Evolutionary conservation across 169 alveolate species (phyloP).

Genomic region (Eimeria brunetti): DNA sequence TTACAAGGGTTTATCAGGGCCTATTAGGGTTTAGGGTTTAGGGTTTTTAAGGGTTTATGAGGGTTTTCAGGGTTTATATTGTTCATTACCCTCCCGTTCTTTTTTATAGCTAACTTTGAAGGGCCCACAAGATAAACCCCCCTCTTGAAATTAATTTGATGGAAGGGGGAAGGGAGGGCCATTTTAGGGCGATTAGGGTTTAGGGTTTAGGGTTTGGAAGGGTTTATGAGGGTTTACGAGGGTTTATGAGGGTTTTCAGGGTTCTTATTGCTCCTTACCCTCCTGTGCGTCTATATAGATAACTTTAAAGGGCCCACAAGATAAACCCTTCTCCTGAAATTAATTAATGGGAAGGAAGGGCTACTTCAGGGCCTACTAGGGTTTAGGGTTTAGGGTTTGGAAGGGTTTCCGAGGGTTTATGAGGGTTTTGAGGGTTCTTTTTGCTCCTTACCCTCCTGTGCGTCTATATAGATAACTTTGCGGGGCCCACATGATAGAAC

Average conservation of each 20-base stretch:
- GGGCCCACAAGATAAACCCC: conserved; percentile 42
- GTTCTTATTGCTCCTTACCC: conserved; percentile 20
- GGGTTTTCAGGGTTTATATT: background rate
- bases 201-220: conserved; percentile 30
- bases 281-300: conserved; percentile 62
- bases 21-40: conserved; percentile 19
- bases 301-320: conserved; percentile 70
- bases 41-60: background rate
- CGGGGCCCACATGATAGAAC: conserved; percentile 63
- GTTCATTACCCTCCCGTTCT: conserved; percentile 29
- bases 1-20: background rate
- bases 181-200: background rate
- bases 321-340: background rate
- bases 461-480: conserved; percentile 72
- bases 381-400: background rate
- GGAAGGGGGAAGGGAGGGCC: background rate
- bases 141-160: background rate
- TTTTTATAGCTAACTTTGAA: conserved; percentile 55
- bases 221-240: too few relatives aligned
- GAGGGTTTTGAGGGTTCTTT: too few relatives aligned
- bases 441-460: conserved; percentile 61
- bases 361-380: too few relatives aligned
- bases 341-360: background rate
- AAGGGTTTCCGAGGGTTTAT: background rate
- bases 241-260: too few relatives aligned